phyloP scores from a whole-genome alignment of 176 grass and related monocot species.

The Leersia perrieri region DNA sequence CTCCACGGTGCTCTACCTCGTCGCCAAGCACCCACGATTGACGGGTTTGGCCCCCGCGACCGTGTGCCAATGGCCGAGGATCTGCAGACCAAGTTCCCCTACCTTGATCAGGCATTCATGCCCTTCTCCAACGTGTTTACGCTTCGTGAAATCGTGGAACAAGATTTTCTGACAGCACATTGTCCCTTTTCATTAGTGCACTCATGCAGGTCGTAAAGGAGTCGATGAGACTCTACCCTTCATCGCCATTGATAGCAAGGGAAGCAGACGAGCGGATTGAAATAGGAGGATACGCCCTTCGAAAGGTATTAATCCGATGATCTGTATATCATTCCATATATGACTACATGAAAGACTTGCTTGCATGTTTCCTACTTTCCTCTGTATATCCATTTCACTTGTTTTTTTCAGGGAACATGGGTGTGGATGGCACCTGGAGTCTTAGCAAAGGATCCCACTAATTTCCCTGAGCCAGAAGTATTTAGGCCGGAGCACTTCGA shows the following conservation, averaged over 20 bases:
- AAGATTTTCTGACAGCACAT: too few species aligned
- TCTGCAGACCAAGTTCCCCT: constrained; percentile 39
- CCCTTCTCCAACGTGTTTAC: neutral
- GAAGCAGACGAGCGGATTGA: constrained; percentile 34
- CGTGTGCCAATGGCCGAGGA: constrained; percentile 34
- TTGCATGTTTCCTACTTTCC: neutral
- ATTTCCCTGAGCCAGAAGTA: constrained; percentile 57
- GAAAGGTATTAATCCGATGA: constrained; percentile 28
- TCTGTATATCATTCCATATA: neutral
- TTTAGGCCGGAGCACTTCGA: constrained; percentile 63
- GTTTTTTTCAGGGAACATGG: constrained; percentile 41
- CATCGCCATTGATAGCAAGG: constrained; percentile 49
- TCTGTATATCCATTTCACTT: neutral
- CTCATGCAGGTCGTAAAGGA: constrained; percentile 42
- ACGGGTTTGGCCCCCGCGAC: constrained; percentile 19
- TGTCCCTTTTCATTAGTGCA: too few species aligned
- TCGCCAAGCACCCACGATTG: constrained; percentile 46
- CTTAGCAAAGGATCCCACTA: constrained; percentile 35
- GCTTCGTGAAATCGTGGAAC: neutral
- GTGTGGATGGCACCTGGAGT: constrained; percentile 52
- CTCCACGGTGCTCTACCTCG: constrained; percentile 44
- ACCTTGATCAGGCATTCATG: constrained; percentile 48
- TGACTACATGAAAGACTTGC: too few species aligned
- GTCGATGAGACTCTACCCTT: constrained; percentile 46
- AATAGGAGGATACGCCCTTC: constrained; percentile 43